A percentile compares a stretch with the other conserved stretches of the same genome.
Evolutionary conservation across 176 grass and related monocot genomes (phyloP).

Genomic region (Musa itinerans): DNA sequence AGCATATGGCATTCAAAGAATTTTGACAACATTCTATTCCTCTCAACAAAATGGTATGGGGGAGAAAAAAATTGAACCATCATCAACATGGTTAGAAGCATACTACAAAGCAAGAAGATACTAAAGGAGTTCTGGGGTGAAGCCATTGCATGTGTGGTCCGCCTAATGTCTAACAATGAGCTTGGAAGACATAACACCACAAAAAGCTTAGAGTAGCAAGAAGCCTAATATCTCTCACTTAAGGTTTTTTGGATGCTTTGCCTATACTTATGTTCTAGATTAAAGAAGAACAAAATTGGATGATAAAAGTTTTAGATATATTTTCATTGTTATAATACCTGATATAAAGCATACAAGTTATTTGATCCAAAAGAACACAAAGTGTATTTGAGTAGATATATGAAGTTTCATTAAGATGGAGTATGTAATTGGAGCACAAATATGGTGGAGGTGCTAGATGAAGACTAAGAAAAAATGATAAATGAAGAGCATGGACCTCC

Average conservation of each 20-base stretch:
- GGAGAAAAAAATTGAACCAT: conserved; percentile 2
- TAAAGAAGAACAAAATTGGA: not conserved
- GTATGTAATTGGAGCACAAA: not conserved
- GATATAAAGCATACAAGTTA: not conserved
- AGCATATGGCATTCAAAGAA: not conserved
- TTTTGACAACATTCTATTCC: not conserved
- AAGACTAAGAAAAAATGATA: not conserved
- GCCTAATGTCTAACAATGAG: not conserved
- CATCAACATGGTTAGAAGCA: not conserved
- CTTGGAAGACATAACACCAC: not conserved
- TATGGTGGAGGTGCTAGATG: not conserved
- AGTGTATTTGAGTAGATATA: not conserved
- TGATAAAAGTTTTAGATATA: not conserved
- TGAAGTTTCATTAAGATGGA: not conserved
- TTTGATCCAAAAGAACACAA: not conserved
- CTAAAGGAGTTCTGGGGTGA: conserved; percentile 4
- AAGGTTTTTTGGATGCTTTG: not conserved
- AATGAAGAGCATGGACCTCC: not conserved
- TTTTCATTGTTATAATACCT: too few relatives aligned
- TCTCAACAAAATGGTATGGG: conserved; percentile 9
- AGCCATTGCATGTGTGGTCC: not conserved
- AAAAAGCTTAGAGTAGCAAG: too few relatives aligned
- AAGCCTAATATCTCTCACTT: not conserved
- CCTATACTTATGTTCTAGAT: too few relatives aligned
- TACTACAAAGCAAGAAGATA: not conserved